A percentile compares a stretch with the other conserved stretches of the same genome.
phyloP scores from a whole-genome alignment of 2,329 filamentous ascomycete species.

The Venturiaceae sp. region DNA sequence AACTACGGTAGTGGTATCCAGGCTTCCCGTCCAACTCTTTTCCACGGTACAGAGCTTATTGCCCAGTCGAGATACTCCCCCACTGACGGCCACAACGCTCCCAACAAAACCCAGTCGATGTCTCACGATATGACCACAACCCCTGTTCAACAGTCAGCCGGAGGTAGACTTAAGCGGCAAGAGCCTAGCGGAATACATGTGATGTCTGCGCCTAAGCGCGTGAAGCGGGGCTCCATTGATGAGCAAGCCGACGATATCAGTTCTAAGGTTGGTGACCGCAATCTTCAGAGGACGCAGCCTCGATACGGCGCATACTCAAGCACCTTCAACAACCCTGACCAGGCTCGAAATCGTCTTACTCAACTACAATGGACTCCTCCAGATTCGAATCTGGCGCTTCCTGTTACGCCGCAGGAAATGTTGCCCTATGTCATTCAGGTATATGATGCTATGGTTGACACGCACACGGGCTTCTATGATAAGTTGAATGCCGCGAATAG shows the following conservation, averaged over 20 bases:
- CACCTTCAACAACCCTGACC: neutral
- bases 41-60: no score
- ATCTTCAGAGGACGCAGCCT: neutral
- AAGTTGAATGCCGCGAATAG: neutral
- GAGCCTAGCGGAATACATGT: neutral
- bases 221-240: neutral
- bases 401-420: neutral
- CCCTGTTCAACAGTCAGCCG: neutral
- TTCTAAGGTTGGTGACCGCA: neutral
- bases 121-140: no score
- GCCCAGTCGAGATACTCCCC: no score
- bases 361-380: neutral
- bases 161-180: neutral
- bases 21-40: no score
- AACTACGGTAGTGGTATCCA: no score
- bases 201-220: neutral
- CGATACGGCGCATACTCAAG: neutral
- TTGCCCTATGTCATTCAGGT: neutral
- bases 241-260: neutral
- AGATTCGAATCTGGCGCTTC: neutral
- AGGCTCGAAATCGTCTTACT: neutral
- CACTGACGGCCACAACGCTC: no score
- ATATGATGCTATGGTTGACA: neutral
- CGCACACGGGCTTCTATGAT: neutral
- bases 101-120: neutral